A percentile compares a stretch with the other conserved stretches of the same genome.
phyloP scores from a whole-genome alignment of 2,329 filamentous ascomycete genomes.

The Botrytis paeoniae region DNA sequence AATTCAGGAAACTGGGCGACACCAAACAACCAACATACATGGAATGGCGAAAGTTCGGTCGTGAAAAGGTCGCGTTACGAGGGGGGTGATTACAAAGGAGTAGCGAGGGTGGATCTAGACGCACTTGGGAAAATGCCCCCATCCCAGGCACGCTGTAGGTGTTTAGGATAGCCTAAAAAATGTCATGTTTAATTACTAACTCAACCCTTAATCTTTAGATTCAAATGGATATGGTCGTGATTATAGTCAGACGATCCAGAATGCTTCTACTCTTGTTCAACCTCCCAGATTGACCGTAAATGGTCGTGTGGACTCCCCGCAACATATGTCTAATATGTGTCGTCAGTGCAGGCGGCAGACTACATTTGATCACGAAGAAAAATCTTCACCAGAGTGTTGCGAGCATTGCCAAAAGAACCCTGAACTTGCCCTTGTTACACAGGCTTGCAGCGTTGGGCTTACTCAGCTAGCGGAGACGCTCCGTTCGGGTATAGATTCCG shows the following conservation, averaged over 20 bases:
- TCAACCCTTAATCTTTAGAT: slow-evolving; percentile 21
- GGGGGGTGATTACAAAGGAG: slow-evolving; percentile 26
- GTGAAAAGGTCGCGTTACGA: slow-evolving; percentile 31
- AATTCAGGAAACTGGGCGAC: slow-evolving; percentile 20
- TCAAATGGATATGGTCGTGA: slow-evolving; percentile 22
- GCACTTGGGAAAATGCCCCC: slow-evolving; percentile 24
- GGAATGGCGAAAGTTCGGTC: slow-evolving; percentile 24
- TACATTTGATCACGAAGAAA: slow-evolving; percentile 24
- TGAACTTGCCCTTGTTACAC: slow-evolving; percentile 28
- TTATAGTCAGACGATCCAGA: slow-evolving; percentile 21
- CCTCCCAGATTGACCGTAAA: background rate
- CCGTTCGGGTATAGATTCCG: slow-evolving; percentile 31
- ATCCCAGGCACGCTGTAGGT: slow-evolving; percentile 27
- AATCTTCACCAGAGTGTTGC: slow-evolving; percentile 23
- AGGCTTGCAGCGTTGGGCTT: slow-evolving; percentile 31
- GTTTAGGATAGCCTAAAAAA: background rate
- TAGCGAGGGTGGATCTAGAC: slow-evolving; percentile 22
- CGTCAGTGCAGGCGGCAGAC: slow-evolving; percentile 29
- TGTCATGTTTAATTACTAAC: slow-evolving; percentile 23
- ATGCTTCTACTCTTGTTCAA: slow-evolving; percentile 20
- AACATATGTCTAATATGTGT: slow-evolving; percentile 28
- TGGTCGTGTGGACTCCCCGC: slow-evolving; percentile 14
- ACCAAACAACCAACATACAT: slow-evolving; percentile 21
- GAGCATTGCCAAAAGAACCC: slow-evolving; percentile 30
- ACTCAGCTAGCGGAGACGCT: slow-evolving; percentile 35